Evolutionary conservation across 1,139 yeast species (phyloP).

Genomic region (Debaryomyces singareniensis): DNA sequence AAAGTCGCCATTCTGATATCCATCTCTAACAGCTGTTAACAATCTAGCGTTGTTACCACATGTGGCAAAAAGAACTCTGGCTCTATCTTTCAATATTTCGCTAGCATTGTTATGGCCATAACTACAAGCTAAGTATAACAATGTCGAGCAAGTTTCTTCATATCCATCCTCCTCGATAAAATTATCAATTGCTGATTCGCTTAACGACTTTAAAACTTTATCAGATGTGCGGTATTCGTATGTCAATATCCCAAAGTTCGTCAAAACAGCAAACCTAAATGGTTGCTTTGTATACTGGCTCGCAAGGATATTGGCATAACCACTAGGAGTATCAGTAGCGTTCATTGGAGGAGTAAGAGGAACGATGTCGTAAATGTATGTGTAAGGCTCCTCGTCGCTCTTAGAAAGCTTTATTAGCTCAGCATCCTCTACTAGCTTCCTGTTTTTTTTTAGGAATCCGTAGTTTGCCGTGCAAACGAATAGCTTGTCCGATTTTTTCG

Average conservation of each 20-base stretch:
- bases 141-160: constrained; percentile 81
- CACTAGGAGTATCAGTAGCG: constrained; percentile 68
- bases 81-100: constrained; percentile 43
- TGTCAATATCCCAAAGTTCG: constrained; percentile 70
- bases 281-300: constrained; percentile 67
- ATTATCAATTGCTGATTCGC: constrained; percentile 49
- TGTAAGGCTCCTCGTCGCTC: constrained; percentile 17
- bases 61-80: constrained; percentile 46
- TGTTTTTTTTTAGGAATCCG: constrained; percentile 69
- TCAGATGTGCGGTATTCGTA: constrained; percentile 78
- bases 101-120: constrained; percentile 47
- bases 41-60: constrained; percentile 52
- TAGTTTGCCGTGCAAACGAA: constrained; percentile 80
- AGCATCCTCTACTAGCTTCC: constrained; percentile 73
- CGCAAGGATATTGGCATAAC: constrained; percentile 78
- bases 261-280: constrained; percentile 71
- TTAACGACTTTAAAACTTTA: constrained; percentile 61
- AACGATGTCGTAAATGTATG: constrained; percentile 62
- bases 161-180: constrained; percentile 45
- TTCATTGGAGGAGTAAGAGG: constrained; percentile 65
- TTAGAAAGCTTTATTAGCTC: constrained; percentile 57
- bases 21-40: constrained; percentile 14
- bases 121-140: constrained; percentile 76
- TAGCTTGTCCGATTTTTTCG: constrained; percentile 43
- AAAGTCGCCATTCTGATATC: constrained; percentile 11